Conservation (phyloP, 192 early-diverging fungal species). For the Piromyces finnis region DNA sequence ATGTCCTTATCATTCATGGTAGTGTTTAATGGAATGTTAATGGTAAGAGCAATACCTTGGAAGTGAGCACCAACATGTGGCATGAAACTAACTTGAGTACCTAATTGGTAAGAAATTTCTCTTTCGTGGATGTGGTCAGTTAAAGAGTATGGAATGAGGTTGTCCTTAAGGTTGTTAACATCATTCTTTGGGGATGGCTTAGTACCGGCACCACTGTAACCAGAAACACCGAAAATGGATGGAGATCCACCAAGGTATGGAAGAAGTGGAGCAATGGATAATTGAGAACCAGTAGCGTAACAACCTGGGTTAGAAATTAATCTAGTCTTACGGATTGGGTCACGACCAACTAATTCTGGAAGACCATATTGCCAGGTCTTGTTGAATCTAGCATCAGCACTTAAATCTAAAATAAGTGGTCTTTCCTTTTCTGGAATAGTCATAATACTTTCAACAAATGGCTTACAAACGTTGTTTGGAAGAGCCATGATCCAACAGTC, state of each 20-base stretch:
- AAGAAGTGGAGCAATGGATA: constrained; percentile 70
- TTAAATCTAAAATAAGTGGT: constrained; percentile 65
- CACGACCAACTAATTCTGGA: constrained; percentile 60
- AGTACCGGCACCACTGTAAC: constrained; percentile 98
- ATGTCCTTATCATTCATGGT: constrained; percentile 56
- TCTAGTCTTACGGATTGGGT: constrained; percentile 31
- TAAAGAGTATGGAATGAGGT: constrained; percentile 79
- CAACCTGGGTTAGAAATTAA: constrained; percentile 93
- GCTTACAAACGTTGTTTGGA: constrained; percentile 83
- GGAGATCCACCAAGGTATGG: constrained; percentile 29
- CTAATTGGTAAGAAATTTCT: constrained; percentile 62
- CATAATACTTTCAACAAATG: constrained; percentile 74
- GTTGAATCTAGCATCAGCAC: constrained; percentile 84
- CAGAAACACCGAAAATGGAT: constrained; percentile 86
- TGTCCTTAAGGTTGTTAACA: constrained; percentile 64
- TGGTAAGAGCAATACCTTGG: constrained; percentile 83
- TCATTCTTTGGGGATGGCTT: constrained; percentile 94
- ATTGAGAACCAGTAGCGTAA: constrained; percentile 93
- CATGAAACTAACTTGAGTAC: constrained; percentile 9
- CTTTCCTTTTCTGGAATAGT: neutral
- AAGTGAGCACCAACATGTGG: constrained; percentile 57
- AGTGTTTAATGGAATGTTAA: constrained; percentile 66
- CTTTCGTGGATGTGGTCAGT: constrained; percentile 93
- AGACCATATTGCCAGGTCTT: constrained; percentile 74
- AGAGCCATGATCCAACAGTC: constrained; percentile 94